These are phyloP conservation scores for Phytophthora megakarya DNA, from an alignment of 352 stramenopile genomes.

Conservation along the genomic window DNA sequence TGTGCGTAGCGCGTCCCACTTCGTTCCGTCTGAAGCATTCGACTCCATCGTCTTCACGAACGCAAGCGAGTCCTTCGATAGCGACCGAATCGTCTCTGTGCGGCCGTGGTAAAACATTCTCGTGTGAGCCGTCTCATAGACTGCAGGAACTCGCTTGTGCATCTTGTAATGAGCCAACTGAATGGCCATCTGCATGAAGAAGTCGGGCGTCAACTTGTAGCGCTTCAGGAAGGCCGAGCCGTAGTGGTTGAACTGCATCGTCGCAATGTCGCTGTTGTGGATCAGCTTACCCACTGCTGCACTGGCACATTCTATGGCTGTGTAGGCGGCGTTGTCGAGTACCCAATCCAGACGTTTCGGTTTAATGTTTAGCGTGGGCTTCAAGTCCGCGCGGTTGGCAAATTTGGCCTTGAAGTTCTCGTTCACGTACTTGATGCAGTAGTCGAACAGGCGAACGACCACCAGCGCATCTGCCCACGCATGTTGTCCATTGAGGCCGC, in stretches of 20 bases:
- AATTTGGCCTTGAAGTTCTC: constrained; percentile 91
- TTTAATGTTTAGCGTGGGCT: constrained; percentile 65
- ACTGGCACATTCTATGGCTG: constrained; percentile 87
- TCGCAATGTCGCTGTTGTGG: constrained; percentile 89
- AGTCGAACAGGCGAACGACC: constrained; percentile 94
- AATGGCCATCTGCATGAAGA: constrained; percentile 97
- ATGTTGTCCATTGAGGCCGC: constrained; percentile 96
- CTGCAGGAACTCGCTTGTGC: constrained; percentile 91
- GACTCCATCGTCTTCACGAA: constrained; percentile 94
- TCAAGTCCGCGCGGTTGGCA: constrained; percentile 69
- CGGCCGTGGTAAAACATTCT: constrained; percentile 97
- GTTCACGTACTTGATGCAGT: constrained; percentile 92
- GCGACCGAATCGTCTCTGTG: constrained; percentile 91
- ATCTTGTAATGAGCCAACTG: constrained; percentile 98
- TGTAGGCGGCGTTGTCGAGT: constrained; percentile 80
- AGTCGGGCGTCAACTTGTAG: constrained; percentile 96
- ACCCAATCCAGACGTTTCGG: constrained; percentile 83
- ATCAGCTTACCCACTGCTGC: constrained; percentile 93
- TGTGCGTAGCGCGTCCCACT: constrained; percentile 87
- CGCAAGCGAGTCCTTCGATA: constrained; percentile 88
- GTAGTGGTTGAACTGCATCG: constrained; percentile 93
- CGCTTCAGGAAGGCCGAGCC: constrained; percentile 92
- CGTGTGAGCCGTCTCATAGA: constrained; percentile 98
- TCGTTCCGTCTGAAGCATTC: constrained; percentile 57
- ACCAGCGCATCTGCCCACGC: constrained; percentile 97